These are phyloP conservation scores for Orbilia brochopaga DNA, from an alignment of 2,329 filamentous ascomycete species.

Conservation along the genomic window DNA sequence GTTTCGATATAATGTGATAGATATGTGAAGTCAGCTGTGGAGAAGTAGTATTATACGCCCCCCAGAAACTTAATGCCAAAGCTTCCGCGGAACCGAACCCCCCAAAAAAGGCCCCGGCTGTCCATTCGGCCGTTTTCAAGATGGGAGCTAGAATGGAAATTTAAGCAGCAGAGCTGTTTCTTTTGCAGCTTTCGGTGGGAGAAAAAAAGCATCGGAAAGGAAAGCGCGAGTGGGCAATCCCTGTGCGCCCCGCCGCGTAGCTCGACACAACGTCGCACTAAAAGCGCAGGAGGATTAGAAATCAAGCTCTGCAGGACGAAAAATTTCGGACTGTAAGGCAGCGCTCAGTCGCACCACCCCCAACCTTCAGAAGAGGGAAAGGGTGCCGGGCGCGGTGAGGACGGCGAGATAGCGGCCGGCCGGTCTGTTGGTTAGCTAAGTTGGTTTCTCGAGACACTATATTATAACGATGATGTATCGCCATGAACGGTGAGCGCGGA, in stretches of 20 bases:
- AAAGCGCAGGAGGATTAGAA: slow-evolving; percentile 51
- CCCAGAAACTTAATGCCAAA: not conserved
- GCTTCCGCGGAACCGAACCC: not conserved
- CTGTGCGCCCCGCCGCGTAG: slow-evolving; percentile 21
- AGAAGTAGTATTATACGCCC: not conserved
- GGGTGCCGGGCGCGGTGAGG: slow-evolving; percentile 14
- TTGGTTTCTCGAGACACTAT: too few relatives aligned
- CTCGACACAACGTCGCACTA: slow-evolving; percentile 24
- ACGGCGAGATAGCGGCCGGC: not conserved
- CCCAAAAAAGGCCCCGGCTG: not conserved
- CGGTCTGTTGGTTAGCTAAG: not conserved
- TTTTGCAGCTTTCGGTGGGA: too few relatives aligned
- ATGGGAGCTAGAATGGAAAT: not conserved
- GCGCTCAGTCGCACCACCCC: slow-evolving; percentile 27
- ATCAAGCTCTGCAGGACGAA: slow-evolving; percentile 27
- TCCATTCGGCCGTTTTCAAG: not conserved
- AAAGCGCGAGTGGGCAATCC: slow-evolving; percentile 11
- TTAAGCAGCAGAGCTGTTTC: slow-evolving; percentile 14
- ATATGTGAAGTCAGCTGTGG: not conserved
- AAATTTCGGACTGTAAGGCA: slow-evolving; percentile 17
- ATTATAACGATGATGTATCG: slow-evolving; percentile 1
- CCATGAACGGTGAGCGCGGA: not conserved
- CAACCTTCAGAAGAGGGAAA: slow-evolving; percentile 36
- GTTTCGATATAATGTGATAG: not conserved
- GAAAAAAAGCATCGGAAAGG: slow-evolving; percentile 6